phyloP scores from a whole-genome alignment of 225 moss, liverwort and hornwort species.

The Straminergon stramineum region DNA sequence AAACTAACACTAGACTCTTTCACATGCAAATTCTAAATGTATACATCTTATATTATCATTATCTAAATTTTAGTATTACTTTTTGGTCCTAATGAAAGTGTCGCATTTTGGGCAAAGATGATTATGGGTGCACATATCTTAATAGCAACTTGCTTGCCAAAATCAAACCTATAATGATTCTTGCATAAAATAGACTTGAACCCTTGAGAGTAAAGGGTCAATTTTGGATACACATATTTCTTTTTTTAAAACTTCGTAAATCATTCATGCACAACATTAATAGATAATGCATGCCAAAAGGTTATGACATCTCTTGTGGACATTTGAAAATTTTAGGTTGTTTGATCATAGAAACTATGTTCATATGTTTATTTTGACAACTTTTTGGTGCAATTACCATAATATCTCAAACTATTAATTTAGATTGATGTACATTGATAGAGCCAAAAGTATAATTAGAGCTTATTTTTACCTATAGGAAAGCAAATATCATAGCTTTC shows the following conservation, averaged over 20 bases:
- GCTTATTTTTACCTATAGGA: neutral
- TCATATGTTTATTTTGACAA: neutral
- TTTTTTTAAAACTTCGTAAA: neutral
- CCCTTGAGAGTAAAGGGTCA: fast-evolving
- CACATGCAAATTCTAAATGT: neutral
- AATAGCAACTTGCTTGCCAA: neutral
- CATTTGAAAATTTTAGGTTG: neutral
- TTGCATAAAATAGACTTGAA: neutral
- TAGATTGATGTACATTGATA: neutral
- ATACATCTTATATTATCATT: neutral
- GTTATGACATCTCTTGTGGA: fast-evolving
- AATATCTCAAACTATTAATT: neutral
- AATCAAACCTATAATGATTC: neutral
- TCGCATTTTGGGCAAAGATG: fast-evolving
- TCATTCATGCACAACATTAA: neutral
- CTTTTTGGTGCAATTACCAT: neutral
- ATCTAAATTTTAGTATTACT: neutral
- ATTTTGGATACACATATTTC: neutral
- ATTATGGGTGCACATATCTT: neutral
- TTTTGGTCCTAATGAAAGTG: neutral
- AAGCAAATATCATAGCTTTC: neutral
- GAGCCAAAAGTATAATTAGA: neutral
- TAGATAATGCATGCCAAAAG: neutral
- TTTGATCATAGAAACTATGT: neutral
- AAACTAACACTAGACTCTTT: neutral